Base-by-base conservation (phyloP, 106 monocot species). In the Platanthera guangdongensis region DNA sequence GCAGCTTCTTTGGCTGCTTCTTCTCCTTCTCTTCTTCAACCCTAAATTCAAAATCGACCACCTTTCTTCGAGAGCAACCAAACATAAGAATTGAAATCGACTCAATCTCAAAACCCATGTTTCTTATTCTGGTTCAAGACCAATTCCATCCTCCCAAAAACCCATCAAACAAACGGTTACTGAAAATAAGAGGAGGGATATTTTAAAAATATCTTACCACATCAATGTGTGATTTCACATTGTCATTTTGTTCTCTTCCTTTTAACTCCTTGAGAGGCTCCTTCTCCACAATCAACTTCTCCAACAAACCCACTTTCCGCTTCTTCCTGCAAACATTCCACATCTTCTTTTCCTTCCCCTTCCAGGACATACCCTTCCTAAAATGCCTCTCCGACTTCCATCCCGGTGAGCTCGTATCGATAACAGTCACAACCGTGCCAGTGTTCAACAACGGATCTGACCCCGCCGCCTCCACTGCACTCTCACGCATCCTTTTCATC, bases 301-400 rank as follows among this genome's bases (percentile, higher is more conserved):
- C 82, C 47, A 45, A 68, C 57, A 67, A 47, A 52, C 79, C 83
- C 25, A 82, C 7, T 78, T 74, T 90, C 81, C 84, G 84, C 86
- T 85, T 93, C 84, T 86, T 93, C 86, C 80, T 81, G 45, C 82
- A 57, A 6, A 82, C 49, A 72, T 51, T 88, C 87, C 78, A 77
- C 10, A 77, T 15, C 76, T 88, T 93, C 84, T 81, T 86, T 7
- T 90, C 88, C 28, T 81, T 75, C 21, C 90, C 78, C 80, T 82
- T 93, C 93, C 93, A 93, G 46, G 85, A 76, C 62, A 72, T 52
- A 30, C 93, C 93, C 77, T 90, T 85, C 76, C 87, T 77, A 62
- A 83, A 88, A 46, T 88, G 78, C 86, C 86, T 90, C 52, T 82
- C 81, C 65, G 84, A 78, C 79, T 90, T 93, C 93, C 93, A 93